Evolutionary conservation across 257 asterid genomes (phyloP), one percentile per base, ranked within the genome.

Genomic region (Nicotiana benthamiana): DNA sequence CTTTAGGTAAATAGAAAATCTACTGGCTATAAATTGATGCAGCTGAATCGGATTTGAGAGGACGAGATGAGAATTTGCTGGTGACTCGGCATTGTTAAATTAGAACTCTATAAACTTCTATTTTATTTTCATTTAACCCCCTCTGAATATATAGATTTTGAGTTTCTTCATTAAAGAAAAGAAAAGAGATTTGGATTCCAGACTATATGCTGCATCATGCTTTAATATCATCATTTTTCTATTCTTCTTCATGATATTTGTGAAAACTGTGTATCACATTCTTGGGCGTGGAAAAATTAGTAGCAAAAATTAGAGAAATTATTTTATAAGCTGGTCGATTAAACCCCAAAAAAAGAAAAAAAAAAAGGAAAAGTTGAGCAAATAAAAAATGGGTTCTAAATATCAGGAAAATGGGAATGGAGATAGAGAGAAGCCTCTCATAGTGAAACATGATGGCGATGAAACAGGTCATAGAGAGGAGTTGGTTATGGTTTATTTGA

Each of bases 401-500:
- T 18, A 56, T 17, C 12, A 18, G 3, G 72, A 63, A 28, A 63
- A 63, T 28, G 72, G 46, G 4, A 18, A 18, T 56, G 43, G 20
- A 63, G 70, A 48, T 48, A 48, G 1, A 48, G 16, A 48, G 54
- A 48, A 63, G 70, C 11, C 12, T 27, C 22, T 63, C 12, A 63
- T 63, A 63, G 46, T 4, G 46, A 63, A 63, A 40, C 22, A 63
- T 16, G 60, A 54, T 17, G 60, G 3, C 12, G 54, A 48, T 48
- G 5, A 48, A 48, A 13, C 5, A 48, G 13, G 5, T 54, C 60
- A 54, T 6, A 63, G 6, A 3, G 72, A 63, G 46, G 54, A 34
- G 30, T 28, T 77, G 13, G 52, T 48, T 78, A 75, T 82, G 85
- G 85, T 85, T 57, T 61, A 82, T 66, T 30, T 80, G 28, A 63